phyloP scores from a whole-genome alignment of 108 stramenopile genomes.

The Cyclostephanos tholiformis region DNA sequence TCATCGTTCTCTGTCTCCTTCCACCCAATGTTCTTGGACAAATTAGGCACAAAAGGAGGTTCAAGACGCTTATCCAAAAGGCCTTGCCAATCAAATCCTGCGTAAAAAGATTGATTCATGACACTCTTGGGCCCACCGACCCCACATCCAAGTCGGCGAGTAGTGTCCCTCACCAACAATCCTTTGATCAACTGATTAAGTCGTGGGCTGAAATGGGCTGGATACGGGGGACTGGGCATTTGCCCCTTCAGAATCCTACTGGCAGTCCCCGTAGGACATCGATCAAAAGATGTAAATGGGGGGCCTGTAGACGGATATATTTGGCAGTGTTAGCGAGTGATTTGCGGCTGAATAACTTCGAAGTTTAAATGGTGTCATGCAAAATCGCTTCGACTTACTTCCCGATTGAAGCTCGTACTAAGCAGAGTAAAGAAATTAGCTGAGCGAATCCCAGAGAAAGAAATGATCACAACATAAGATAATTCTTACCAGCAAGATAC shows the following conservation, averaged over 20 bases:
- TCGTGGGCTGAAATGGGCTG: slow-evolving; percentile 34
- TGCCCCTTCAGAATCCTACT: slow-evolving; percentile 76
- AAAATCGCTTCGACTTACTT: not conserved
- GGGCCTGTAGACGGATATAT: slow-evolving; percentile 10
- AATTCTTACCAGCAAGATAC: slow-evolving; percentile 50
- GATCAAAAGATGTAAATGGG: slow-evolving; percentile 67
- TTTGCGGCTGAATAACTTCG: not conserved
- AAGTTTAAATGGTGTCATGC: no score
- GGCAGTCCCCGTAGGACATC: slow-evolving; percentile 79
- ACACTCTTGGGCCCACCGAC: slow-evolving; percentile 63
- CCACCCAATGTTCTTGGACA: slow-evolving; percentile 34
- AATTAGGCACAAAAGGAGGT: slow-evolving; percentile 84
- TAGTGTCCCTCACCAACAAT: slow-evolving; percentile 57
- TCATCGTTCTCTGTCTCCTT: slow-evolving; percentile 12
- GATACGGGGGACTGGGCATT: slow-evolving; percentile 44
- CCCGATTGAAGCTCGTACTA: slow-evolving; percentile 85
- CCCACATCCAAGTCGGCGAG: slow-evolving; percentile 64
- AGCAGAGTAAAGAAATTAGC: slow-evolving; percentile 62
- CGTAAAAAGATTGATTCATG: slow-evolving; percentile 76
- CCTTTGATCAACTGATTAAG: slow-evolving; percentile 60
- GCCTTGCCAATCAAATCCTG: slow-evolving; percentile 71
- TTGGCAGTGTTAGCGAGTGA: not conserved
- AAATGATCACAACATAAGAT: not conserved
- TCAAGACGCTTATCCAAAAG: slow-evolving; percentile 58
- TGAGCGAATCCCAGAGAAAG: slow-evolving; percentile 53